Percentiles rank a stretch among this genome's conserved stretches.
Conservation (phyloP, 2,329 filamentous ascomycete genomes). For the Stachybotrys elegans region DNA sequence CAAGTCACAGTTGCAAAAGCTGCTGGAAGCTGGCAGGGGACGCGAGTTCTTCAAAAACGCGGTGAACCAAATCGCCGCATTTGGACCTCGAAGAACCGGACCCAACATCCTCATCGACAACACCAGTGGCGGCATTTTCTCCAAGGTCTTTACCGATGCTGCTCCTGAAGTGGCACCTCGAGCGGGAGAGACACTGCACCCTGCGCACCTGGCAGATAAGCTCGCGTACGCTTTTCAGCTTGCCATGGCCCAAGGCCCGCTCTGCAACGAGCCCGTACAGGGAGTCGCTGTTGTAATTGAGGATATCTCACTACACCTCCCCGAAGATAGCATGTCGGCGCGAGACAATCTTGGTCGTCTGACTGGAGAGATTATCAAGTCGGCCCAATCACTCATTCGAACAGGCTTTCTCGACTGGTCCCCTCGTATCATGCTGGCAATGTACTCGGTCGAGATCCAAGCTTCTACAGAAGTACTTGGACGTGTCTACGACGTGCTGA, state of each 20-base stretch:
- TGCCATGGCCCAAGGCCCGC: conserved; percentile 78
- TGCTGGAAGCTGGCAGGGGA: conserved; percentile 67
- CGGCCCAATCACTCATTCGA: conserved; percentile 76
- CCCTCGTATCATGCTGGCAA: conserved; percentile 88
- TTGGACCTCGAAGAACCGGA: conserved; percentile 79
- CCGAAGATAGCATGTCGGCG: conserved; percentile 49
- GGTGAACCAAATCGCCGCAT: conserved; percentile 79
- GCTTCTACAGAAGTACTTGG: conserved; percentile 93
- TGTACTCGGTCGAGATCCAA: conserved; percentile 98
- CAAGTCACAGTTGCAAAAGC: conserved; percentile 62
- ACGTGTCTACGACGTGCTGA: conserved; percentile 96
- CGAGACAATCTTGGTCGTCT: conserved; percentile 69
- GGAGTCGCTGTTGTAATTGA: conserved; percentile 90
- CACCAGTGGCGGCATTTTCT: conserved; percentile 66
- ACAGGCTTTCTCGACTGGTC: conserved; percentile 93
- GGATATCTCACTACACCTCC: conserved; percentile 59
- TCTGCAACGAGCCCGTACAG: conserved; percentile 90
- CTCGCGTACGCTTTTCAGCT: conserved; percentile 93
- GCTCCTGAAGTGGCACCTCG: conserved; percentile 26
- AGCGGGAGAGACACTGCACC: conserved; percentile 46
- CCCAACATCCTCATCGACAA: conserved; percentile 87
- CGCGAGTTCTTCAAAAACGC: conserved; percentile 70
- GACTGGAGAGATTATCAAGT: conserved; percentile 90
- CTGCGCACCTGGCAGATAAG: conserved; percentile 79
- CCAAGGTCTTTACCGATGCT: conserved; percentile 58